Evolutionary conservation across 768 basidiomycete genomes (phyloP), one percentile per base, ranked within the genome.

Genomic region (Trametes coccinea): DNA sequence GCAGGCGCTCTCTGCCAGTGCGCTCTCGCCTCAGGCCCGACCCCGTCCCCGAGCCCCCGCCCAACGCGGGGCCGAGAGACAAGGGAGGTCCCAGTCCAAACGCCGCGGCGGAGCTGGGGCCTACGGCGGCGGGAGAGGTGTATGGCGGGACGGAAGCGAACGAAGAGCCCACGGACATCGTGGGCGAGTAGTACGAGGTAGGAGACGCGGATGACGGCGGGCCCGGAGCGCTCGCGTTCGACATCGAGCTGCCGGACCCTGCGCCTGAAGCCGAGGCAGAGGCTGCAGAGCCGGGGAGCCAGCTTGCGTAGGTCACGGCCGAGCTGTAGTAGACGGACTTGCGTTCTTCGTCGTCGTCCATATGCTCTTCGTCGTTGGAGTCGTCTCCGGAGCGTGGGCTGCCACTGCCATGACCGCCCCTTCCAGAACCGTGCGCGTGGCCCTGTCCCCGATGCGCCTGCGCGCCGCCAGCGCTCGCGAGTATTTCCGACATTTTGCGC

Each of bases 401-500:
- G 14, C 14, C 41, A 4, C 41, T 16, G 47, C 49, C 22, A 54
- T 51, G 2, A 4, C 4, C 8, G 48, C 48, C 3, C 4, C 48
- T 22, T 43, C 31, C 3, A 37, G 34, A 37, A 37, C 34, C 22
- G 22, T 22, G 22, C 22, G 22, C 1, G 22, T 22, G 22, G 1
- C 22, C 22, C 22, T 22, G 22, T 22, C 22, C 22, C 22, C 22
- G 22, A 11, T 37, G 34, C 34, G 34, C 34, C 34, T 37, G 34
- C 34, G 34, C 34, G 6, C 34, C 34, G 34, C 34, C 6, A 1
- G 22, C 22, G 34, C 34, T 37, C 34, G 34, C 34, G 30, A 30
- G 13, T 1, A 27, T 50, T 43, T 56, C 59, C 56, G 34, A 40
- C 41, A 30, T 58, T 46, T 27, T 63, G 33, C 81, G 73, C 7